Conservation (phyloP, 2,329 filamentous ascomycete genomes). For the Ophiostoma sp. region DNA sequence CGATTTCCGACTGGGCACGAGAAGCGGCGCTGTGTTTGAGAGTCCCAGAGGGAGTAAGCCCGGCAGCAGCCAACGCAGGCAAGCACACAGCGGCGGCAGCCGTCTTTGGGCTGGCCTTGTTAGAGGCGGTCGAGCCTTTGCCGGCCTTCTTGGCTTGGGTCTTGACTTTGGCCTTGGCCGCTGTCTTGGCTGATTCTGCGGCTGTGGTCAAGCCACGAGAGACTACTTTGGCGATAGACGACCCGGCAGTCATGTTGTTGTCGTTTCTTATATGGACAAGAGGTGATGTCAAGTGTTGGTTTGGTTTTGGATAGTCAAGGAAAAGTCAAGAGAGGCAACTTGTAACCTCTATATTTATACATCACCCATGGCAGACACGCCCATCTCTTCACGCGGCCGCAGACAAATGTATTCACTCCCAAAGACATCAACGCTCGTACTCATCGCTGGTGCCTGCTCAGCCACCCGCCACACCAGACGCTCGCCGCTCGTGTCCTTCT, state of each 20-base stretch:
- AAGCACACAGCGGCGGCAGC: not conserved
- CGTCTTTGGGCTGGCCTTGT: not conserved
- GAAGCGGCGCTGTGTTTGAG: conserved; percentile 26
- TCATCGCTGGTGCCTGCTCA: not conserved
- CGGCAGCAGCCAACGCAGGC: conserved; percentile 10
- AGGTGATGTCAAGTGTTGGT: no score
- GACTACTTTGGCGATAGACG: no score
- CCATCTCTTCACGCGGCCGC: no score
- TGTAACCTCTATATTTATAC: no score
- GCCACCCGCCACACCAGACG: not conserved
- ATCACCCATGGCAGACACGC: no score
- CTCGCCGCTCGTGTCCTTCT: not conserved
- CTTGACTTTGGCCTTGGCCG: not conserved
- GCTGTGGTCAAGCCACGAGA: no score
- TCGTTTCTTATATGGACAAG: conserved; percentile 26
- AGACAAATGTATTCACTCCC: not conserved
- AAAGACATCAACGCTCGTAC: not conserved
- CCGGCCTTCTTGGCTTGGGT: not conserved
- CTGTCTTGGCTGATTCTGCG: no score
- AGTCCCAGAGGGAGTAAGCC: not conserved
- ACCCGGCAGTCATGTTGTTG: conserved; percentile 27
- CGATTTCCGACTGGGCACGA: conserved; percentile 30
- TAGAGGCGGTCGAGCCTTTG: not conserved
- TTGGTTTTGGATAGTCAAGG: no score
- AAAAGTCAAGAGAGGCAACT: no score